Percentiles rank a stretch among this genome's conserved stretches.
Evolutionary conservation across 2,329 filamentous ascomycete species (phyloP).

Genomic region (Lizonia empirigonia): DNA sequence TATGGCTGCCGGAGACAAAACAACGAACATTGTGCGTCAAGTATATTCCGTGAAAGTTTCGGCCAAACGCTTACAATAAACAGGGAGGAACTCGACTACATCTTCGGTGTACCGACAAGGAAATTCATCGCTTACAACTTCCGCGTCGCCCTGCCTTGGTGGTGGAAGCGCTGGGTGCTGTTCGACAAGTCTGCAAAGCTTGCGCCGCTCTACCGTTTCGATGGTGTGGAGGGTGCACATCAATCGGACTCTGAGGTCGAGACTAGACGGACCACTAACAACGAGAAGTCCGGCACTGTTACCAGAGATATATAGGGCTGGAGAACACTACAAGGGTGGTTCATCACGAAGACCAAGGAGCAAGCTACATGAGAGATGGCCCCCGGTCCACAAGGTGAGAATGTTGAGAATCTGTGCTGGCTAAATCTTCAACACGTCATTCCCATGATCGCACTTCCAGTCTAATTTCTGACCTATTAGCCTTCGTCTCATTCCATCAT

Average conservation of each 20-base stretch:
- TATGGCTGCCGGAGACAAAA: slow-evolving; percentile 19
- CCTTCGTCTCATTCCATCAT: too few species aligned
- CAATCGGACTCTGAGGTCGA: not conserved
- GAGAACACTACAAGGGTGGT: too few species aligned
- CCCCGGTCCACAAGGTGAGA: too few species aligned
- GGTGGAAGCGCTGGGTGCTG: slow-evolving; percentile 49
- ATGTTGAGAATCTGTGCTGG: too few species aligned
- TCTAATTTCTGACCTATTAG: too few species aligned
- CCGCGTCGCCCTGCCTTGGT: slow-evolving; percentile 50
- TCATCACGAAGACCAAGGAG: too few species aligned
- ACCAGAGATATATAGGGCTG: slow-evolving; percentile 8
- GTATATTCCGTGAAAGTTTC: too few species aligned
- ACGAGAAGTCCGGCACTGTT: slow-evolving; percentile 5
- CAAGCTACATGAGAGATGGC: too few species aligned
- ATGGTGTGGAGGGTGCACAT: slow-evolving; percentile 16
- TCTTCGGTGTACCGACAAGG: slow-evolving; percentile 55
- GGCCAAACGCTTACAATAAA: too few species aligned
- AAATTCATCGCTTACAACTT: slow-evolving; percentile 48
- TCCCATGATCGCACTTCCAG: too few species aligned
- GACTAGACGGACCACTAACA: not conserved
- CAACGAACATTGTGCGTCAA: too few species aligned
- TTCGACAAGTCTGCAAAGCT: slow-evolving; percentile 35
- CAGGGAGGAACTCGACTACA: slow-evolving; percentile 57
- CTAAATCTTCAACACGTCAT: too few species aligned
- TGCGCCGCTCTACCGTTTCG: slow-evolving; percentile 38